Percentiles rank a stretch among this genome's conserved stretches.
Evolutionary conservation across 257 asterid species (phyloP).

Genomic region (Solanum lycopersicoides): DNA sequence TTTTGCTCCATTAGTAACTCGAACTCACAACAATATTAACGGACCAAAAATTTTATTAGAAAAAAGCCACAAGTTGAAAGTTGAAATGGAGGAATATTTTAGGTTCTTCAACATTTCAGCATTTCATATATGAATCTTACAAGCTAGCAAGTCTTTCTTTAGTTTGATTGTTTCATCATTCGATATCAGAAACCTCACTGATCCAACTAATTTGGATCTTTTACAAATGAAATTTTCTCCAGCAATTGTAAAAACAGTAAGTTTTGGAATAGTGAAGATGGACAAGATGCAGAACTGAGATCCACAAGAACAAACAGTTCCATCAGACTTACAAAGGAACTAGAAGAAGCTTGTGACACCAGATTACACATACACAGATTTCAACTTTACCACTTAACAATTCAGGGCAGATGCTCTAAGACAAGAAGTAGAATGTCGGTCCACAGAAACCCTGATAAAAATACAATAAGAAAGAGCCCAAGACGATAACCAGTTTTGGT

Average conservation of each 20-base stretch:
- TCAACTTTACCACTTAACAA: background rate
- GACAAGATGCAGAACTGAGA: background rate
- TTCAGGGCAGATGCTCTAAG: conserved; percentile 24
- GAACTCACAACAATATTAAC: background rate
- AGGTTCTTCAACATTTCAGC: background rate
- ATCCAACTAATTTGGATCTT: background rate
- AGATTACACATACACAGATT: background rate
- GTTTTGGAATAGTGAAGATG: background rate
- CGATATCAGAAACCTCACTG: background rate
- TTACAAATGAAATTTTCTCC: background rate
- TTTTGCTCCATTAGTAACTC: background rate
- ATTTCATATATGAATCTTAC: background rate
- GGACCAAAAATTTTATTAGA: background rate
- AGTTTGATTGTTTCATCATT: background rate
- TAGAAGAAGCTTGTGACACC: background rate
- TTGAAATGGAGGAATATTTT: background rate
- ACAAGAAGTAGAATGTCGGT: conserved; percentile 45
- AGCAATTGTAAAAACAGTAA: background rate
- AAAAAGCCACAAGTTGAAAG: background rate
- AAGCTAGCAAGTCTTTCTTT: background rate
- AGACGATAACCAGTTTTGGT: conserved; percentile 27
- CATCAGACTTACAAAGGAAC: background rate
- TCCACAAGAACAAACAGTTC: background rate
- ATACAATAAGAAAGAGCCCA: conserved; percentile 34
- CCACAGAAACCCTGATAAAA: conserved; percentile 42